These are phyloP conservation scores for Mucor mucedo DNA, from an alignment of 371 early-diverging fungal genomes.

Conservation along the genomic window DNA sequence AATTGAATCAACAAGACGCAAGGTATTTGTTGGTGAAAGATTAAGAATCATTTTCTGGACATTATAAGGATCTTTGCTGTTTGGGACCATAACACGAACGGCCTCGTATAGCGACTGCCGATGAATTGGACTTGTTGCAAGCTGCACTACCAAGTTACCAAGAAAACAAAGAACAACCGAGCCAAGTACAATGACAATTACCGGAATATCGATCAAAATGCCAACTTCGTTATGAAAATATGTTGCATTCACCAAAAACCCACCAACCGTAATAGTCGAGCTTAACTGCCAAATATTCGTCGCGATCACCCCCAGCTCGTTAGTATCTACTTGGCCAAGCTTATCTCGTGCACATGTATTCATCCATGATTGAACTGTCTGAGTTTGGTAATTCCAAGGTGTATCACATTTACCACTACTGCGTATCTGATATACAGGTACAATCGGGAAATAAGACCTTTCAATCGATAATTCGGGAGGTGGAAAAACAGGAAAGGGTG, in stretches of 20 bases:
- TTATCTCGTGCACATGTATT: neutral
- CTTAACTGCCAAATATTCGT: slow-evolving; percentile 18
- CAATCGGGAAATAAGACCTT: slow-evolving; percentile 17
- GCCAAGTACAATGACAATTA: neutral
- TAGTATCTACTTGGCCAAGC: neutral
- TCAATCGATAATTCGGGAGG: slow-evolving; percentile 2
- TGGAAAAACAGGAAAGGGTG: slow-evolving; percentile 21
- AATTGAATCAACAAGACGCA: slow-evolving; percentile 9
- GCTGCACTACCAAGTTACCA: neutral
- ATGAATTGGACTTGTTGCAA: slow-evolving; percentile 13
- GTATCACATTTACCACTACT: slow-evolving; percentile 10
- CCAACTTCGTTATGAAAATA: neutral
- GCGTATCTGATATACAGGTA: slow-evolving; percentile 21
- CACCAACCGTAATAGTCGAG: slow-evolving; percentile 15
- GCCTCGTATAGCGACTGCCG: slow-evolving; percentile 17
- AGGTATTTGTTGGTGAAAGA: slow-evolving; percentile 16
- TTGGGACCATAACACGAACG: slow-evolving; percentile 13
- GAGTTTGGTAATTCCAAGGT: neutral
- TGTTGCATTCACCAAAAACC: slow-evolving; percentile 16
- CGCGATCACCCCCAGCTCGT: neutral
- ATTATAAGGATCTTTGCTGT: slow-evolving; percentile 13
- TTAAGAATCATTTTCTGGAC: slow-evolving; percentile 1
- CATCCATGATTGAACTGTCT: slow-evolving; percentile 11
- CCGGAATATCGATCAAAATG: slow-evolving; percentile 1
- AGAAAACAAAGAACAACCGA: neutral